Evolutionary conservation across 73 alveolate genomes (phyloP).

Genomic region (Halteria grandinella): DNA sequence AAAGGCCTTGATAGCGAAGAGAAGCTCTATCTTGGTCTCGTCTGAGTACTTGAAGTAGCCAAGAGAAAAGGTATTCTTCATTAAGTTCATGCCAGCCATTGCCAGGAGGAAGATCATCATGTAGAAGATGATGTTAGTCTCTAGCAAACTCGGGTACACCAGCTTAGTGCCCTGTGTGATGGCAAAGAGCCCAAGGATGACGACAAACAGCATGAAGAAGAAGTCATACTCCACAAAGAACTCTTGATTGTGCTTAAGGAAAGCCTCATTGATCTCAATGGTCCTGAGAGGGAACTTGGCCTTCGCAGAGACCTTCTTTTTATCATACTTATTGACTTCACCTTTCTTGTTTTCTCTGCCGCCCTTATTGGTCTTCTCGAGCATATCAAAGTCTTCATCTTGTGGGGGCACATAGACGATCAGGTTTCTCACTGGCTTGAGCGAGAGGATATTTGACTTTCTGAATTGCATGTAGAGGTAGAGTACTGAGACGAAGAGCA

Average conservation of each 20-base stretch:
- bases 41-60: constrained; percentile 17
- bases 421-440: constrained; percentile 22
- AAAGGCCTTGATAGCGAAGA: constrained; percentile 20
- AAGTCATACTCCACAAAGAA: constrained; percentile 52
- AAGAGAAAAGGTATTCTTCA: constrained; percentile 32
- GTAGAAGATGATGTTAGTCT: constrained; percentile 25
- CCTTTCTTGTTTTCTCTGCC: constrained; percentile 52
- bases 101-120: constrained; percentile 22
- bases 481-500: constrained; percentile 37
- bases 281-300: constrained; percentile 61
- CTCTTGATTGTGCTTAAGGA: constrained; percentile 37
- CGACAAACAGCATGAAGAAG: constrained; percentile 51
- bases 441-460: constrained; percentile 19
- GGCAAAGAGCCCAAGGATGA: background rate
- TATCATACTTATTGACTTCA: constrained; percentile 50
- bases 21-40: constrained; percentile 50
- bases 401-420: constrained; percentile 45
- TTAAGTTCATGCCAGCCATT: constrained; percentile 9
- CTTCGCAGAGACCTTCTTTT: constrained; percentile 42
- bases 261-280: constrained; percentile 11
- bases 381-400: constrained; percentile 47
- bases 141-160: constrained; percentile 15
- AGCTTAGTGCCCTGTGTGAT: constrained; percentile 6
- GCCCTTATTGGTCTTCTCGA: constrained; percentile 29
- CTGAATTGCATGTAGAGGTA: constrained; percentile 40